Evolutionary conservation across 495 filamentous ascomycete genomes (phyloP).

Genomic region (Podospora anserina): DNA sequence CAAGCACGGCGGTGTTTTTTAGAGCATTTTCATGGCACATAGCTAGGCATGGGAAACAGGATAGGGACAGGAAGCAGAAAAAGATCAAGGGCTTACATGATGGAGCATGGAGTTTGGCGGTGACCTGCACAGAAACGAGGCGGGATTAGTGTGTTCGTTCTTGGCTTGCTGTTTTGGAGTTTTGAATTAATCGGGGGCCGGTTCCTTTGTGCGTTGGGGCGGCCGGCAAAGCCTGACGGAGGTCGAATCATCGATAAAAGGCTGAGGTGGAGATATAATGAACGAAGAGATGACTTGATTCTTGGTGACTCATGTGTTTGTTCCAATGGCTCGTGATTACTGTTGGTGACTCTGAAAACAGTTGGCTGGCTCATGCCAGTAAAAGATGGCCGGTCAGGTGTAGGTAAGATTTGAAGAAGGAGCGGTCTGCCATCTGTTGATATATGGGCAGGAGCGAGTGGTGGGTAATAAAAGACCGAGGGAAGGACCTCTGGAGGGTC

Average conservation of each 20-base stretch:
- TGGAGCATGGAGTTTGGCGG: neutral
- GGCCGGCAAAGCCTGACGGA: neutral
- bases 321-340: neutral
- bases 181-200: neutral
- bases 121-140: neutral
- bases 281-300: neutral
- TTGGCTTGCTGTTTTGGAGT: neutral
- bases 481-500: too few species aligned
- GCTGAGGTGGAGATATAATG: neutral
- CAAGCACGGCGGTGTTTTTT: constrained; percentile 3
- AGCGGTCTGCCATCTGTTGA: too few species aligned
- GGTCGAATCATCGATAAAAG: too few species aligned
- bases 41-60: neutral
- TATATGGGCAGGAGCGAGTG: too few species aligned
- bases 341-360: neutral
- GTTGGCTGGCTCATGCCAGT: neutral
- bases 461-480: too few species aligned
- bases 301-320: neutral
- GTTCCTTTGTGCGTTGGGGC: neutral
- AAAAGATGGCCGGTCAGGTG: neutral
- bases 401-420: too few species aligned
- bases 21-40: constrained; percentile 1
- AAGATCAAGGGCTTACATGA: neutral
- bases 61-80: neutral
- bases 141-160: neutral